A percentile compares a stretch with the other conserved stretches of the same genome.
Conservation (phyloP, 495 filamentous ascomycete species). For the Acidiella bohemica region DNA sequence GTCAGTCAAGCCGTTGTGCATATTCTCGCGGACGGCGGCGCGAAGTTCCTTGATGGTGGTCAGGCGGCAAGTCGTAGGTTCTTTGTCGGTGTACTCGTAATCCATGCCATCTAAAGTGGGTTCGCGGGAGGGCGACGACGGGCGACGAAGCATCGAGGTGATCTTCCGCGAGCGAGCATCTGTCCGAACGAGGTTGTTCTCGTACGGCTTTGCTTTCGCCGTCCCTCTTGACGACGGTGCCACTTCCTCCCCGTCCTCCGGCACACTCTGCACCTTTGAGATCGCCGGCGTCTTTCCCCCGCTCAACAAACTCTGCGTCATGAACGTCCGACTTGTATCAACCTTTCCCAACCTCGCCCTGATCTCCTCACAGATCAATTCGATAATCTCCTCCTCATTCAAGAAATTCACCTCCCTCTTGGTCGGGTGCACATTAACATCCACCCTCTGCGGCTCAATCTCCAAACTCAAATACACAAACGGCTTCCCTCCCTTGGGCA, state of each 20-base stretch:
- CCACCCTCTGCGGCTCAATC: conserved; percentile 83
- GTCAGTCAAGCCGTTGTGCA: conserved; percentile 83
- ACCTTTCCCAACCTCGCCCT: conserved; percentile 69
- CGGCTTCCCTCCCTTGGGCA: conserved; percentile 91
- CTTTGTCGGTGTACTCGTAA: conserved; percentile 59
- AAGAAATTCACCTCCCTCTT: conserved; percentile 97
- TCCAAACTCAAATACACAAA: conserved; percentile 88
- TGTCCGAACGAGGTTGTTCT: conserved; percentile 82
- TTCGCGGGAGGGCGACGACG: conserved; percentile 17
- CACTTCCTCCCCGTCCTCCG: conserved; percentile 1
- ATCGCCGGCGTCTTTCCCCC: conserved; percentile 37
- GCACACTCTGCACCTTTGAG: conserved; percentile 13
- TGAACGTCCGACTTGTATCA: conserved; percentile 87
- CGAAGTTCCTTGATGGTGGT: conserved; percentile 75
- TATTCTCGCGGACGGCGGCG: conserved; percentile 61
- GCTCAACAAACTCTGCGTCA: conserved; percentile 82
- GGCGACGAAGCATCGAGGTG: conserved; percentile 65
- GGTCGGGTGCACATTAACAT: conserved; percentile 96
- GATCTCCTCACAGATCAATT: conserved; percentile 71
- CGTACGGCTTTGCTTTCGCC: conserved; percentile 49
- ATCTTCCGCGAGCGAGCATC: conserved; percentile 88
- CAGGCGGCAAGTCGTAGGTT: conserved; percentile 53
- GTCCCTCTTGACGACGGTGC: conserved; percentile 2
- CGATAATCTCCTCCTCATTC: conserved; percentile 94
- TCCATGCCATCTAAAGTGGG: conserved; percentile 29